phyloP scores from a whole-genome alignment of 371 early-diverging fungal genomes.

The Mortierella polycephala region DNA sequence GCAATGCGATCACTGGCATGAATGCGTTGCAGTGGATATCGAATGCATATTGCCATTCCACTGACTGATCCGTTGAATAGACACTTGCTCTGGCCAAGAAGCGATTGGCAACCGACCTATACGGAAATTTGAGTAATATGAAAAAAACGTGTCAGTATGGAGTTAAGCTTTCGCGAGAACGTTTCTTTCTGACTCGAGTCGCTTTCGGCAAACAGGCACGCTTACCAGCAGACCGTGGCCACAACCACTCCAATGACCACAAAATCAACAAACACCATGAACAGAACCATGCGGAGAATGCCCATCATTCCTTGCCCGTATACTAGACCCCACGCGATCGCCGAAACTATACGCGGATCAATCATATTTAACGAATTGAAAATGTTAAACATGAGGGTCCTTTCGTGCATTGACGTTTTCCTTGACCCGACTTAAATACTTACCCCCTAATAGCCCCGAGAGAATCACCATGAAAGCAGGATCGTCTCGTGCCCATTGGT shows the following conservation, averaged over 20 bases:
- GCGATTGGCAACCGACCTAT: slow-evolving; percentile 79
- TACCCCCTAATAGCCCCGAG: slow-evolving; percentile 69
- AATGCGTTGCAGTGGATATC: slow-evolving; percentile 96
- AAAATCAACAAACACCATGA: slow-evolving; percentile 82
- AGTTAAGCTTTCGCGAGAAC: background rate
- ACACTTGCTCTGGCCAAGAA: slow-evolving; percentile 80
- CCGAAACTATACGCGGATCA: slow-evolving; percentile 62
- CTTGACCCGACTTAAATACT: slow-evolving; percentile 11
- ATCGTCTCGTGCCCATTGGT: slow-evolving; percentile 96
- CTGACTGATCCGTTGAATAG: slow-evolving; percentile 85
- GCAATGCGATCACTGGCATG: slow-evolving; percentile 82
- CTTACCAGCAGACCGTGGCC: slow-evolving; percentile 77
- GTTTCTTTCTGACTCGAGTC: background rate
- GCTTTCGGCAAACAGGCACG: background rate
- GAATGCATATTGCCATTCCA: slow-evolving; percentile 94
- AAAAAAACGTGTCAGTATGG: too few relatives aligned
- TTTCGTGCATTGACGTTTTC: background rate
- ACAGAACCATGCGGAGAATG: slow-evolving; percentile 71
- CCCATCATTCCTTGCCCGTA: slow-evolving; percentile 70
- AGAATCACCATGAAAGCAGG: slow-evolving; percentile 88
- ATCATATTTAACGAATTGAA: background rate
- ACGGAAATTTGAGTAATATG: too few relatives aligned
- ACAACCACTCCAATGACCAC: slow-evolving; percentile 74
- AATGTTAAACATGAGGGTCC: background rate
- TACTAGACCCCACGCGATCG: slow-evolving; percentile 79